These are phyloP conservation scores for Cladosporium sp. DNA, from an alignment of 2,329 filamentous ascomycete genomes.

Conservation along the genomic window DNA sequence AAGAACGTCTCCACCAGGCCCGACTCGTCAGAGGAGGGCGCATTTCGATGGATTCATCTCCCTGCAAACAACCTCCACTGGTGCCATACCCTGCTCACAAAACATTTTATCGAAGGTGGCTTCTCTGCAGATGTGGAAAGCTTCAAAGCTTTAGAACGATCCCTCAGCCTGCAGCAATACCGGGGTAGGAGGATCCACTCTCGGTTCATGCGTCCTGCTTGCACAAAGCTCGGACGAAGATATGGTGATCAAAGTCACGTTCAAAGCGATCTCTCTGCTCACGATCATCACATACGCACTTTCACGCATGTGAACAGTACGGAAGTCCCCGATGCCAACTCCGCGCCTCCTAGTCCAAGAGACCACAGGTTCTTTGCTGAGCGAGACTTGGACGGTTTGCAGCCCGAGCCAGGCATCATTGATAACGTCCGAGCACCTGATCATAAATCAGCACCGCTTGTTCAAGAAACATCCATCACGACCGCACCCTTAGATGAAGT, in stretches of 20 bases:
- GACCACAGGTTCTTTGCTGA: background rate
- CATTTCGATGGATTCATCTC: slow-evolving; percentile 44
- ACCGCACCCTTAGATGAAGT: too few species aligned
- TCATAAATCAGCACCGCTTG: background rate
- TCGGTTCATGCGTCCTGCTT: slow-evolving; percentile 59
- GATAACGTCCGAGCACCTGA: background rate
- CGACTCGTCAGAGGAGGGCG: slow-evolving; percentile 9
- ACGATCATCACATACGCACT: too few species aligned
- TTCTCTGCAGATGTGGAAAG: slow-evolving; percentile 57
- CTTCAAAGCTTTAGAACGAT: slow-evolving; percentile 59
- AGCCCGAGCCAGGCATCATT: background rate
- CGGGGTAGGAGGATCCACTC: slow-evolving; percentile 53
- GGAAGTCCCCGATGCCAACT: background rate
- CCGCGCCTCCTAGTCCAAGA: background rate
- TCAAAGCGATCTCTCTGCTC: background rate
- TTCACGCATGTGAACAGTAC: background rate
- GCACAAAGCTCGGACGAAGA: slow-evolving; percentile 35
- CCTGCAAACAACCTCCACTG: slow-evolving; percentile 54
- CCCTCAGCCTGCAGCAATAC: slow-evolving; percentile 59
- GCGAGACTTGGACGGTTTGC: background rate
- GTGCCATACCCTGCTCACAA: slow-evolving; percentile 61
- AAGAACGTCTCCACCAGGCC: slow-evolving; percentile 14
- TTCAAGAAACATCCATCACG: background rate
- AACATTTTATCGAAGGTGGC: slow-evolving; percentile 60
- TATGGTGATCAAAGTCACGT: background rate